These are phyloP conservation scores for Phyllosticta citriasiana DNA, from an alignment of 2,329 filamentous ascomycete genomes.

Conservation along the genomic window DNA sequence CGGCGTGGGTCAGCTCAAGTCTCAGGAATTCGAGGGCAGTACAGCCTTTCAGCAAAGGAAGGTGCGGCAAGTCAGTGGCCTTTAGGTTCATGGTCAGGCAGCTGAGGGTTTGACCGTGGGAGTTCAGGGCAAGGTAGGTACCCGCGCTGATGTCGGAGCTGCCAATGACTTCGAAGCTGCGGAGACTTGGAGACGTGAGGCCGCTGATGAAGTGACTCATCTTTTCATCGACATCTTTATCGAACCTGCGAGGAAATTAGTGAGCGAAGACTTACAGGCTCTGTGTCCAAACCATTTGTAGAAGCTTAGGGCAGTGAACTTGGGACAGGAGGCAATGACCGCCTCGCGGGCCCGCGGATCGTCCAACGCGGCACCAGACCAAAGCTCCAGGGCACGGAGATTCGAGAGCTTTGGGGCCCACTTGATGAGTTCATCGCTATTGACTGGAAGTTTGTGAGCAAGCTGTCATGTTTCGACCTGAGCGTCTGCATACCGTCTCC, in stretches of 20 bases:
- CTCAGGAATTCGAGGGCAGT: constrained; percentile 39
- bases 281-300: constrained; percentile 34
- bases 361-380: constrained; percentile 50
- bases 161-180: constrained; percentile 49
- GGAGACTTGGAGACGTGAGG: constrained; percentile 47
- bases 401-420: constrained; percentile 52
- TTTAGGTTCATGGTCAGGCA: constrained; percentile 43
- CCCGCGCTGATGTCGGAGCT: constrained; percentile 44
- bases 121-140: constrained; percentile 44
- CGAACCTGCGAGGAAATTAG: constrained; percentile 17
- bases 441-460: constrained; percentile 26
- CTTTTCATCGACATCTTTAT: constrained; percentile 44
- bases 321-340: constrained; percentile 49
- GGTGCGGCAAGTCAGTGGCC: constrained; percentile 38
- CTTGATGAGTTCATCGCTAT: constrained; percentile 40
- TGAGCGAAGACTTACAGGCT: constrained; percentile 12
- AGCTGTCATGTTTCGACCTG: not conserved
- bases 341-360: constrained; percentile 43
- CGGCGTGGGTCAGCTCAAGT: constrained; percentile 36
- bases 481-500: constrained; percentile 34
- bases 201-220: constrained; percentile 49
- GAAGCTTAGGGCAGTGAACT: constrained; percentile 51
- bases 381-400: constrained; percentile 50
- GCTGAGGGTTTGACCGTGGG: constrained; percentile 46
- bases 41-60: constrained; percentile 41